phyloP scores from a whole-genome alignment of 768 basidiomycete species.

The Collybia sp. region DNA sequence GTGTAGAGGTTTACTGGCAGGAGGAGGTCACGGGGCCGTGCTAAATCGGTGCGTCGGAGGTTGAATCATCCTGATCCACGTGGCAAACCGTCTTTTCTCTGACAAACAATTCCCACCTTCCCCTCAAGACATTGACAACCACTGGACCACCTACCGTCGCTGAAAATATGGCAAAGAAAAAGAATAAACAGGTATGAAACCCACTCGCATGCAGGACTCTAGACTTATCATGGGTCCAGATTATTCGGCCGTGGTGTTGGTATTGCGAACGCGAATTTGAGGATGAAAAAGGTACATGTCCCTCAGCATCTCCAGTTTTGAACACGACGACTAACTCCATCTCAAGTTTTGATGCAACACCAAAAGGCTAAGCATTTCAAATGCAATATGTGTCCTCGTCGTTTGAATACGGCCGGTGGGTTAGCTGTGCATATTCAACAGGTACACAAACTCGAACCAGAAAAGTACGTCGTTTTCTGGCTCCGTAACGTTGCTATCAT shows the following conservation, averaged over 20 bases:
- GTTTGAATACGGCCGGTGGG: slow-evolving; percentile 96
- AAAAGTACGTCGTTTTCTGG: slow-evolving; percentile 51
- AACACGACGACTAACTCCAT: slow-evolving; percentile 1
- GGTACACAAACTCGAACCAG: slow-evolving; percentile 98
- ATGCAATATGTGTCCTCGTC: slow-evolving; percentile 91
- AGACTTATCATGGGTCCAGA: slow-evolving; percentile 30
- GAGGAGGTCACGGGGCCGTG: too few relatives aligned
- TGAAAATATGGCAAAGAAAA: slow-evolving; percentile 49
- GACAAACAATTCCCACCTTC: too few relatives aligned
- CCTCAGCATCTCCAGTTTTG: not conserved
- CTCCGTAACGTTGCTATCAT: not conserved
- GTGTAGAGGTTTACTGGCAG: too few relatives aligned
- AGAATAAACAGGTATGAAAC: slow-evolving; percentile 47
- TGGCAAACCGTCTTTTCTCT: too few relatives aligned
- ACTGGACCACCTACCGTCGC: not conserved
- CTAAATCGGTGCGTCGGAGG: too few relatives aligned
- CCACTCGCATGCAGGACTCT: not conserved
- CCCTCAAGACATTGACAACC: too few relatives aligned
- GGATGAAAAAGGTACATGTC: slow-evolving; percentile 87
- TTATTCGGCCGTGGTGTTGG: slow-evolving; percentile 96
- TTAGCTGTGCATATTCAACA: slow-evolving; percentile 97
- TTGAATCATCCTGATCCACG: too few relatives aligned
- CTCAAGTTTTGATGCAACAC: slow-evolving; percentile 92
- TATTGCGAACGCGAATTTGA: slow-evolving; percentile 99
- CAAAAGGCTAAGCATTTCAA: slow-evolving; percentile 99